Conservation (phyloP, 2,329 filamentous ascomycete species). For the Cordyceps tenuipes region DNA sequence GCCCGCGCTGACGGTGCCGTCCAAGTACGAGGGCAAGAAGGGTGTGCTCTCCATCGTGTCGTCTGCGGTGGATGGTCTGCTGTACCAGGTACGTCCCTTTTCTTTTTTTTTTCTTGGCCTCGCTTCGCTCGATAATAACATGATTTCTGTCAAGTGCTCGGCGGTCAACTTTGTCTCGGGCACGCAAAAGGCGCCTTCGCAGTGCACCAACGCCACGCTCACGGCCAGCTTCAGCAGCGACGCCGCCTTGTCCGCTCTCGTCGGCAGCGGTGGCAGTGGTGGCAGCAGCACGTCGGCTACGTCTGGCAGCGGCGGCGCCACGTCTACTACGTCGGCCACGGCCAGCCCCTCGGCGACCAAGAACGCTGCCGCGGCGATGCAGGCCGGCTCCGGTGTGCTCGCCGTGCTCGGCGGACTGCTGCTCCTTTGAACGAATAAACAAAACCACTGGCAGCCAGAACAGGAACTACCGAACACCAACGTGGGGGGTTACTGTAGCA, state of each 20-base stretch:
- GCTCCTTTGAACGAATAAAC: not conserved
- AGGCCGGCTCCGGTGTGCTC: conserved; percentile 1
- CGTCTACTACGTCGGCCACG: not conserved
- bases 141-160: too few species aligned
- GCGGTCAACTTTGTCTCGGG: conserved; percentile 47
- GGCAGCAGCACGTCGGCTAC: not conserved
- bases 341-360: not conserved
- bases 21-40: conserved; percentile 44
- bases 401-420: not conserved
- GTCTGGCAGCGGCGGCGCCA: not conserved
- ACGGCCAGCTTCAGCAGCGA: conserved; percentile 25
- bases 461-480: not conserved
- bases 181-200: conserved; percentile 21
- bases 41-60: conserved; percentile 46
- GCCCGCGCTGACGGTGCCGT: conserved; percentile 38
- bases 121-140: not conserved
- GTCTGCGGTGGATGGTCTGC: conserved; percentile 44
- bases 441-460: not conserved
- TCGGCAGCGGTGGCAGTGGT: conserved; percentile 15
- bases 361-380: not conserved
- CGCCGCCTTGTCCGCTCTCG: conserved; percentile 25
- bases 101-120: not conserved
- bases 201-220: conserved; percentile 30
- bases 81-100: conserved; percentile 42
- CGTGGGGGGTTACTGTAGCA: not conserved